A percentile compares a stretch with the other conserved stretches of the same genome.
Conservation (phyloP, 495 filamentous ascomycete species). For the Filosporella fistucella region DNA sequence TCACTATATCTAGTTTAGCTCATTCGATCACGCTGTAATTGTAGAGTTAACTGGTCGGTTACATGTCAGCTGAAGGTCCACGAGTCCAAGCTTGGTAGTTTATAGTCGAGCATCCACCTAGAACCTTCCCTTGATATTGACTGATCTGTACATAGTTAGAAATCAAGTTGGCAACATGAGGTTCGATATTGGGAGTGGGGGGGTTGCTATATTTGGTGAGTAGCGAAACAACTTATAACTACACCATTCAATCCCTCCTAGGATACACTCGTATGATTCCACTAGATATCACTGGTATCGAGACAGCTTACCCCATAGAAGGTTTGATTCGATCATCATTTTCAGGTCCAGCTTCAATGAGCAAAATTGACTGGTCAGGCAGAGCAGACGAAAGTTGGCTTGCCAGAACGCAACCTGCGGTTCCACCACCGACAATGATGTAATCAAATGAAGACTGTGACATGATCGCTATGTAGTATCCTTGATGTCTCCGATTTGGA, state of each 20-base stretch:
- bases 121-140: slow-evolving; percentile 27
- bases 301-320: not conserved
- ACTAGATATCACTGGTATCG: slow-evolving; percentile 1
- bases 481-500: too few relatives aligned
- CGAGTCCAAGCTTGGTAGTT: slow-evolving; percentile 41
- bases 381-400: slow-evolving; percentile 44
- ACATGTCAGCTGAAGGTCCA: slow-evolving; percentile 35
- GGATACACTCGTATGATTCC: not conserved
- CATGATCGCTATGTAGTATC: too few relatives aligned
- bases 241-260: not conserved
- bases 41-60: not conserved
- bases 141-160: too few relatives aligned
- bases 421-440: slow-evolving; percentile 79
- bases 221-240: not conserved
- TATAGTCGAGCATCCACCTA: slow-evolving; percentile 43
- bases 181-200: too few relatives aligned
- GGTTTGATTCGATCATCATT: slow-evolving; percentile 1
- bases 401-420: slow-evolving; percentile 80
- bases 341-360: slow-evolving; percentile 54
- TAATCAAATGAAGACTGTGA: slow-evolving; percentile 83
- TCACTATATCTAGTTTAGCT: slow-evolving; percentile 20
- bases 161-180: too few relatives aligned
- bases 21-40: not conserved
- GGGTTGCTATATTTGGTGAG: not conserved
- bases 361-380: slow-evolving; percentile 52